Percentiles rank a stretch among this genome's conserved stretches.
Conservation (phyloP, 106 monocot species). For the Amphibolis antarctica region DNA sequence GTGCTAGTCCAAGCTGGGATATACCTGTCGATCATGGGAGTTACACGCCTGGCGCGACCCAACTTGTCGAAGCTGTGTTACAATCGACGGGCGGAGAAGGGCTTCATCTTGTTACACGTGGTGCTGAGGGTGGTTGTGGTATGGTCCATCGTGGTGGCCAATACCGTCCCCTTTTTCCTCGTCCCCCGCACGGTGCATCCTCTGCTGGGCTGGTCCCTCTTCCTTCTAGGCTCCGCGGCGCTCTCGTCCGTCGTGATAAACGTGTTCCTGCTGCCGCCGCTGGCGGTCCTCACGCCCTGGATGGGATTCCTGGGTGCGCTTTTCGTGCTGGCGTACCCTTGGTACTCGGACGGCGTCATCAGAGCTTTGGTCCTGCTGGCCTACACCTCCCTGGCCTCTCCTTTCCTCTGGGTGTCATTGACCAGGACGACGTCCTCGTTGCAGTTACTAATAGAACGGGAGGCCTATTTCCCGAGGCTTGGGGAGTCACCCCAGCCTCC, state of each 20-base stretch:
- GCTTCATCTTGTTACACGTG: slow-evolving; percentile 28
- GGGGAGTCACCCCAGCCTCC: slow-evolving; percentile 50
- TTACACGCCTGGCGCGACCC: slow-evolving; percentile 49
- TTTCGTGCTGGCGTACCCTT: slow-evolving; percentile 62
- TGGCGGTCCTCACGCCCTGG: slow-evolving; percentile 50
- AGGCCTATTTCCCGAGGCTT: slow-evolving; percentile 51
- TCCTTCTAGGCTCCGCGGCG: slow-evolving; percentile 46
- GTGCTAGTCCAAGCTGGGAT: slow-evolving; percentile 48
- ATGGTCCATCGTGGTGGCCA: slow-evolving; percentile 54
- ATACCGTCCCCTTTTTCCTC: slow-evolving; percentile 72
- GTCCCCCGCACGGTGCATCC: slow-evolving; percentile 84
- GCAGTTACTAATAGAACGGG: slow-evolving; percentile 46
- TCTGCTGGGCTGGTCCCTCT: slow-evolving; percentile 65
- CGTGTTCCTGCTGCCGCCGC: slow-evolving; percentile 43
- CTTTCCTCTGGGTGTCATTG: slow-evolving; percentile 49
- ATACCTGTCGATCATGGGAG: slow-evolving; percentile 43
- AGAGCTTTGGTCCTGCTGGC: slow-evolving; percentile 46
- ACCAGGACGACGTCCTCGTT: slow-evolving; percentile 37
- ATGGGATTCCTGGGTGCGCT: slow-evolving; percentile 42
- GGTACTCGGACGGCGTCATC: slow-evolving; percentile 66
- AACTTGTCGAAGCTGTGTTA: slow-evolving; percentile 61
- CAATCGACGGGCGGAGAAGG: slow-evolving; percentile 52
- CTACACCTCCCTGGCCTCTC: slow-evolving; percentile 49
- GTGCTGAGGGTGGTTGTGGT: slow-evolving; percentile 36
- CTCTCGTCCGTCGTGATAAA: slow-evolving; percentile 44